Evolutionary conservation across 1,284 basidiomycete genomes (phyloP), one percentile per base, ranked within the genome.

Genomic region (Ustilago shanxiensis): DNA sequence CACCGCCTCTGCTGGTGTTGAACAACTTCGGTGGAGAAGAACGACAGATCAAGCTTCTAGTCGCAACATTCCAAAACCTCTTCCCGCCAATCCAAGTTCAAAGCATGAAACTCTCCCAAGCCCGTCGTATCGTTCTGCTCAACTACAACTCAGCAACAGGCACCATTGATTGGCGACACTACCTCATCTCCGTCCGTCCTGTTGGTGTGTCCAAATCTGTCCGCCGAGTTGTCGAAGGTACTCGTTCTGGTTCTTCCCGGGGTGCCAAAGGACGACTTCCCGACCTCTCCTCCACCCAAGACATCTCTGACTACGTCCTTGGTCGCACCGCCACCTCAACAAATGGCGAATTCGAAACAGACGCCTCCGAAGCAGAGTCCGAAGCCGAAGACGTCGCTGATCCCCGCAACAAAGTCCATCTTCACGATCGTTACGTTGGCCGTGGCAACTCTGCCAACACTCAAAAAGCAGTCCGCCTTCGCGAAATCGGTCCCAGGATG

Each of bases 401-500:
- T 78, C 82, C 85, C 49, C 76, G 69, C 50, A 86, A 85, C 53
- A 85, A 86, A 16, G 91, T 99, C 8, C 91, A 92, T 72, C 88
- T 99, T 22, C 93, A 94, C 45, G 93, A 92, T 67, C 93, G 97
- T 84, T 98, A 98, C 86, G 92, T 98, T 28, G 97, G 97, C 20
- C 88, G 95, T 83, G 96, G 95, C 71, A 98, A 98, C 86, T 92
- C 91, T 83, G 93, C 92, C 86, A 95, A 95, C 1, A 91, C 93
- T 84, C 91, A 93, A 87, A 91, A 95, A 74, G 96, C 97, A 2
- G 93, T 99, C 1, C 89, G 92, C 70, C 88, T 99, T 64, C 92
- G 95, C 63, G 97, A 99, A 87, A 91, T 98, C 57, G 97, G 97
- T 0, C 97, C 97, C 29, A 89, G 97, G 79, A 92, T 99, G 91